Evolutionary conservation across 345 rosid species (phyloP), one percentile per base, ranked within the genome.

Genomic region (Trapa bicornis): DNA sequence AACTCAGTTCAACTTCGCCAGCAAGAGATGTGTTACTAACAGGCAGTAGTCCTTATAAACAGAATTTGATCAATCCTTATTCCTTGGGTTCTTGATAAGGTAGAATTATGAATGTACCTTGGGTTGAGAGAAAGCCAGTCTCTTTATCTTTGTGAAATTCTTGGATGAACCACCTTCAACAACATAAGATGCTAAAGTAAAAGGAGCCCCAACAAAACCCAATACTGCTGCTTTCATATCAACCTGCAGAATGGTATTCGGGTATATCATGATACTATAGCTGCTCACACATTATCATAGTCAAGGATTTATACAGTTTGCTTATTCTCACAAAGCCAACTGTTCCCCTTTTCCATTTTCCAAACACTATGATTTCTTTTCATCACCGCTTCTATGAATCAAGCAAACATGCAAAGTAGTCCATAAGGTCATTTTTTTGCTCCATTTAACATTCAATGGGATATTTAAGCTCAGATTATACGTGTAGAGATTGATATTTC

Each of bases 141-240:
- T 83, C 74, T 94, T 89, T 37, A 94, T 91, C 68, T 89, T 86
- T 62, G 85, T 54, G 76, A 94, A 94, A 85, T 94, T 87, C 80
- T 91, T 91, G 63, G 97, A 94, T 38, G 99, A 94, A 74, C 96
- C 96, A 65, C 97, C 99, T 81, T 94, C 96, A 47, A 94, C 92
- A 8, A 84, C 88, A 69, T 94, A 94, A 0, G 99, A 94, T 16
- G 97, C 96, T 56, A 94, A 85, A n/a, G 97, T 94, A 74, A 94
- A 94, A 63, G 99, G 97, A 77, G 99, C 99, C 13, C 99, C 99
- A 38, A 91, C 96, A 66, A 94, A 94, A 74, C 97, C 99, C 65
- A 94, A 78, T 64, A 91, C 93, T 50, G 96, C 97, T 9, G 96
- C 89, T 75, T 86, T 72, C 33, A 85, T 87, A 39, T 80, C 82